phyloP scores from a whole-genome alignment of 441 rosid genomes.

The Erodium moschatum region DNA sequence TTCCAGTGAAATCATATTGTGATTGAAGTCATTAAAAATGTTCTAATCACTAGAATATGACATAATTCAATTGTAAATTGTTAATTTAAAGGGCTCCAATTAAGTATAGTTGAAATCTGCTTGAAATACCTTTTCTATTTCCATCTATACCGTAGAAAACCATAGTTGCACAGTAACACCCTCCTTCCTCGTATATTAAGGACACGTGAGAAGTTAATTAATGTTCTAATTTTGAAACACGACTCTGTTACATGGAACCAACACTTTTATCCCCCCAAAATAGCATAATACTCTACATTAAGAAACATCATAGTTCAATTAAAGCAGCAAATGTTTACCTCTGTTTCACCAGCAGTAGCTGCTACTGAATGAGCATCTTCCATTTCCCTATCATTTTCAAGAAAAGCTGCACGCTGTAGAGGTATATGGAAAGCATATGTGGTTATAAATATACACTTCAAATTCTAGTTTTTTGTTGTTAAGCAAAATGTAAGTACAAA shows the following conservation, averaged over 20 bases:
- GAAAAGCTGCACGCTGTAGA: conserved; percentile 59
- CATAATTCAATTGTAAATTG: background rate
- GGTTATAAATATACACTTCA: background rate
- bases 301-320: background rate
- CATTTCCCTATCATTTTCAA: conserved; percentile 69
- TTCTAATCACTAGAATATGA: background rate
- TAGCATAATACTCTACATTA: too few relatives aligned
- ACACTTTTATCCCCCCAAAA: background rate
- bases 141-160: background rate
- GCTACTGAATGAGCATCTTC: conserved; percentile 83
- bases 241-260: background rate
- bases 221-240: background rate
- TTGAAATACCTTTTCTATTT: background rate
- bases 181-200: background rate
- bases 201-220: background rate
- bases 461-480: background rate
- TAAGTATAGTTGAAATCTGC: background rate
- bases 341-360: conserved; percentile 75
- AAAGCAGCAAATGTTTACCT: conserved; percentile 26
- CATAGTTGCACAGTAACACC: background rate
- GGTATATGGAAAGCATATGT: conserved; percentile 4
- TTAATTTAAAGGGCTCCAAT: background rate
- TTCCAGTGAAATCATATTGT: background rate
- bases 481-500: too few relatives aligned
- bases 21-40: background rate